phyloP scores from a whole-genome alignment of 208 protist species.

The Leishmania braziliensis region DNA sequence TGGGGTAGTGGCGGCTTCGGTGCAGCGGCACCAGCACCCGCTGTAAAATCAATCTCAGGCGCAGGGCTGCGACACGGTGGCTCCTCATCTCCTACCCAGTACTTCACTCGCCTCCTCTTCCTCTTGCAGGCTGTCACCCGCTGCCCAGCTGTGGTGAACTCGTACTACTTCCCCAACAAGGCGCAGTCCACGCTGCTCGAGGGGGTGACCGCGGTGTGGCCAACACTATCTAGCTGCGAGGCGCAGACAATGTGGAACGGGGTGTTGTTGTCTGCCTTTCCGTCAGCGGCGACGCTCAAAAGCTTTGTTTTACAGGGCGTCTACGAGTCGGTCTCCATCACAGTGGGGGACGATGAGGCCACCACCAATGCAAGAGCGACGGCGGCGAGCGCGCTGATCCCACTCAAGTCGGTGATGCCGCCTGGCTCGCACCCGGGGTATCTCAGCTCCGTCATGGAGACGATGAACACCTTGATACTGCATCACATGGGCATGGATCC shows the following conservation, averaged over 20 bases:
- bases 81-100: background rate
- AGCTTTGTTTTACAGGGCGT: constrained; percentile 42
- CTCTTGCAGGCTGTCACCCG: constrained; percentile 23
- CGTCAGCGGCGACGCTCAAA: constrained; percentile 28
- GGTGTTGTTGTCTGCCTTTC: constrained; percentile 54
- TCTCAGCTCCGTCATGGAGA: constrained; percentile 45
- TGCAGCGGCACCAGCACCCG: too few relatives aligned
- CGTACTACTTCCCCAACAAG: constrained; percentile 73
- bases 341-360: background rate
- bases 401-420: constrained; percentile 41
- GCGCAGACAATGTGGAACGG: constrained; percentile 33
- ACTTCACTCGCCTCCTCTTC: constrained; percentile 26
- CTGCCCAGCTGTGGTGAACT: constrained; percentile 37
- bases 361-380: background rate
- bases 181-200: constrained; percentile 65
- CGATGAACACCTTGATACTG: constrained; percentile 36
- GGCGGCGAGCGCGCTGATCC: constrained; percentile 9
- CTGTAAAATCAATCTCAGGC: background rate
- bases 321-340: background rate
- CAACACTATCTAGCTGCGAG: constrained; percentile 40
- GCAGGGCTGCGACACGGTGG: constrained; percentile 3
- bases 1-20: constrained; percentile 1
- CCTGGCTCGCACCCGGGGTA: constrained; percentile 58
- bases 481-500: constrained; percentile 8
- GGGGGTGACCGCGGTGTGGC: constrained; percentile 53